These are phyloP conservation scores for Cenococcum geophilum DNA, from an alignment of 495 filamentous ascomycete species.

Conservation along the genomic window DNA sequence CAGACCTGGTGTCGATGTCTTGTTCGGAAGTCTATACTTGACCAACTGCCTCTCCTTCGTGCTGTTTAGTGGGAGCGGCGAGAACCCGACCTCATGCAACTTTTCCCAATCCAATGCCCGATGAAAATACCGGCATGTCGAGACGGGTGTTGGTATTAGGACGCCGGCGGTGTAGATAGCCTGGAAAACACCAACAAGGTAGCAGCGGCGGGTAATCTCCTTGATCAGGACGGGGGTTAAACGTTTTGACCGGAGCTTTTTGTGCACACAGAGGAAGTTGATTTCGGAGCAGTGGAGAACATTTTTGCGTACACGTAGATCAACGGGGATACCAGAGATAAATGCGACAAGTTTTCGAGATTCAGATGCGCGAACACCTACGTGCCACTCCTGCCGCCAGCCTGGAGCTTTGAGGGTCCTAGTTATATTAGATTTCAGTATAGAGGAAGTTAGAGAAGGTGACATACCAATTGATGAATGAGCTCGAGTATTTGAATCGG, in stretches of 20 bases:
- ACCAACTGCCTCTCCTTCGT: conserved; percentile 74
- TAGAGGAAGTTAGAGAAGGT: conserved; percentile 1
- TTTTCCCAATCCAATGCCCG: conserved; percentile 91
- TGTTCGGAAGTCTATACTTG: conserved; percentile 68
- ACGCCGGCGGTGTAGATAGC: conserved; percentile 93
- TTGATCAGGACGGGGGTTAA: conserved; percentile 91
- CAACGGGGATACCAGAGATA: conserved; percentile 83
- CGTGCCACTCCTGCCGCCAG: conserved; percentile 94
- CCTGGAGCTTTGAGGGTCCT: conserved; percentile 91
- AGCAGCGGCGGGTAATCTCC: conserved; percentile 88
- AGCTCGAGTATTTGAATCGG: conserved; percentile 85
- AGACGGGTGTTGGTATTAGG: conserved; percentile 81
- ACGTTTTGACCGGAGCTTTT: conserved; percentile 89
- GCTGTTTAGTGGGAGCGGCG: conserved; percentile 68
- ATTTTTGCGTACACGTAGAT: conserved; percentile 71
- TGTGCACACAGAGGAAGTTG: conserved; percentile 97
- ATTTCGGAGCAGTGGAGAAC: conserved; percentile 77
- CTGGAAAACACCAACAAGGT: conserved; percentile 76
- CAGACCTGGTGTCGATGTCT: conserved; percentile 64
- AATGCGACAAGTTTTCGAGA: conserved; percentile 84
- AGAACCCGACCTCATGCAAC: conserved; percentile 88
- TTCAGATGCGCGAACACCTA: conserved; percentile 75
- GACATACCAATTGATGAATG: conserved; percentile 79
- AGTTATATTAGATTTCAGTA: conserved; percentile 28
- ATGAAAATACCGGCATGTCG: conserved; percentile 91